Evolutionary conservation across 306 rosid species (phyloP), one percentile per base, ranked within the genome.

Genomic region (Gleditsia sinensis): DNA sequence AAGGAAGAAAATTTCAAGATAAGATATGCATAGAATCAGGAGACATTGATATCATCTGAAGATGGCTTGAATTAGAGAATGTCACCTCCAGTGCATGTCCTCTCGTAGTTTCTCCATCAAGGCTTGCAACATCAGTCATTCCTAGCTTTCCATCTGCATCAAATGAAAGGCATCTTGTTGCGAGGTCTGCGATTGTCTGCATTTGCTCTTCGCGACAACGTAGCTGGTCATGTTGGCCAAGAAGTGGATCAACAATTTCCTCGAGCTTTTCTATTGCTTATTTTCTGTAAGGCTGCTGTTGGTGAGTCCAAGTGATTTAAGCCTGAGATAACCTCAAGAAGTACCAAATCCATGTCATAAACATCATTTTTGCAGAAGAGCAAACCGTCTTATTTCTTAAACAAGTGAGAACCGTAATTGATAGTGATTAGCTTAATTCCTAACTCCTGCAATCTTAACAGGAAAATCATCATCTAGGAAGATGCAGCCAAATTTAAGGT

Each of bases 41-140:
- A 73, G 99, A 92, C 96, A 87, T 86, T n/a, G 99, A 94, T 67
- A 94, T 90, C 99, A 94, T 94, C 83, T 92, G 99, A 67, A 94
- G 99, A 63, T 92, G 92, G 81, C 96, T 92, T 7, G 99, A 94
- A 80, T 94, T 94, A 2, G 99, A 94, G 82, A 94, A 94, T 24
- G 97, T 94, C 75, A 90, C 99, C 58, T 94, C 93, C 53, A 94
- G 60, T 30, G 82, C 79, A 69, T 88, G 86, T 34, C 85, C 87
- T 71, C 83, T 85, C 75, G 36, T 53, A 65, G 60, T 82, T 12
- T 80, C 86, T 53, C 92, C 92, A 48, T 86, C 95, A 55, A 54
- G 69, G 72, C 72, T 86, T 1, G 87, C 91, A 45, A 88, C 96
- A 78, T 92, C 97, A 72, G 72, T 68, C 95, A 94, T 88, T 32